A percentile compares a stretch with the other conserved stretches of the same genome.
Conservation (phyloP, 192 early-diverging fungal genomes). For the Coemansia sp. region DNA sequence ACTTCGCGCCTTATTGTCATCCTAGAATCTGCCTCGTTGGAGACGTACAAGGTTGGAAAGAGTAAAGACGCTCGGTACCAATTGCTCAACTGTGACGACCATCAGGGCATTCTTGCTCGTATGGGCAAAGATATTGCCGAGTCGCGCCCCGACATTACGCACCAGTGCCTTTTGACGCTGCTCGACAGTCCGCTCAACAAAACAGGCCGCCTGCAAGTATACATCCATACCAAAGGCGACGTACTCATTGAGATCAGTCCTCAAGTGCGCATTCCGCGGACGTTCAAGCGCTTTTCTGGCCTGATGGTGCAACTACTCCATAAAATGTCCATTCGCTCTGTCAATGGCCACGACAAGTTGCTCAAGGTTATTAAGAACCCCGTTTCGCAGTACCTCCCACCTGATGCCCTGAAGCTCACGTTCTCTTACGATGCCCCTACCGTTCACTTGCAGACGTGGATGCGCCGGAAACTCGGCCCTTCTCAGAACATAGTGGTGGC, state of each 20-base stretch:
- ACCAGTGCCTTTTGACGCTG: constrained; percentile 95
- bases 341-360: constrained; percentile 88
- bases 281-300: constrained; percentile 98
- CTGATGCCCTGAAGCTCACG: constrained; percentile 61
- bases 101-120: constrained; percentile 85
- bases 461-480: constrained; percentile 69
- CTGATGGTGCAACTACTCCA: constrained; percentile 99
- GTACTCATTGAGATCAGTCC: constrained; percentile 98
- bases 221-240: constrained; percentile 91
- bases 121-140: constrained; percentile 73
- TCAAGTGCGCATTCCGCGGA: constrained; percentile 97
- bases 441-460: constrained; percentile 77
- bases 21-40: constrained; percentile 84
- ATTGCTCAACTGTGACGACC: constrained; percentile 96
- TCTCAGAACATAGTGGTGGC: constrained; percentile 86
- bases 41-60: constrained; percentile 88
- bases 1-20: constrained; percentile 89
- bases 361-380: constrained; percentile 98
- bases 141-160: constrained; percentile 92
- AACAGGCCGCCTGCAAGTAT: constrained; percentile 96
- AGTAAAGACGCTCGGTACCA: constrained; percentile 77
- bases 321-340: constrained; percentile 92
- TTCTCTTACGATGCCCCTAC: constrained; percentile 88
- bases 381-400: constrained; percentile 92
- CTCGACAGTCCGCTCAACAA: constrained; percentile 99